These are phyloP conservation scores for Purshia tridentata DNA, from an alignment of 306 rosid genomes.

Conservation along the genomic window DNA sequence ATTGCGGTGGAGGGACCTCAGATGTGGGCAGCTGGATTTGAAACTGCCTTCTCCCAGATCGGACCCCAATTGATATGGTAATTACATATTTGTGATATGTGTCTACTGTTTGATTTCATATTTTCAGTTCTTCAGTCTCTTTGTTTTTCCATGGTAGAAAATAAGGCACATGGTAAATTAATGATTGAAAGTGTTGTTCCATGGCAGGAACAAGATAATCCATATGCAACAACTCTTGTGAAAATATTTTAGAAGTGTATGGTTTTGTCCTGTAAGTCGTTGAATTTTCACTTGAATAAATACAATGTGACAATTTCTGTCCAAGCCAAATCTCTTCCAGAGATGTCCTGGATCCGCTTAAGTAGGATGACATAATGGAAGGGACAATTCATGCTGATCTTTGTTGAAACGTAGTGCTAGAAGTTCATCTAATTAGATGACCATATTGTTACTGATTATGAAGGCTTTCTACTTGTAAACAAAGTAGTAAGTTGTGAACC, in stretches of 20 bases:
- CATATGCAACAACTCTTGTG: not conserved
- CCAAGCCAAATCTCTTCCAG: not conserved
- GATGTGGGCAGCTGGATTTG: conserved; percentile 84
- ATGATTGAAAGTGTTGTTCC: not conserved
- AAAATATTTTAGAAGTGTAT: not conserved
- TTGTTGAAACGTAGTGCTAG: not conserved
- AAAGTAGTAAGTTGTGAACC: not conserved
- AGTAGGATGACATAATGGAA: not conserved
- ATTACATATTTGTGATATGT: conserved; percentile 12
- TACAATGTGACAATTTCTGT: not conserved
- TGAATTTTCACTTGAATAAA: not conserved
- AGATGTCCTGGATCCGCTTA: not conserved
- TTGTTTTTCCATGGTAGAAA: conserved; percentile 1
- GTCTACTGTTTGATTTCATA: conserved; percentile 3
- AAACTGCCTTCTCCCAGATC: conserved; percentile 62
- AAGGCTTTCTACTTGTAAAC: not conserved
- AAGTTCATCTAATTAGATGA: not conserved
- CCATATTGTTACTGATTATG: not conserved
- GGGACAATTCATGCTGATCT: not conserved
- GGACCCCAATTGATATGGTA: conserved; percentile 87
- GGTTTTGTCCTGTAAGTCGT: not conserved
- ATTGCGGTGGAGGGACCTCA: conserved; percentile 92
- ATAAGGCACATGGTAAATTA: not conserved
- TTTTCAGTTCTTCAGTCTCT: not conserved
- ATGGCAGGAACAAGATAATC: not conserved